Conservation (phyloP, 2,329 filamentous ascomycete species). For the Leptographium procerum region DNA sequence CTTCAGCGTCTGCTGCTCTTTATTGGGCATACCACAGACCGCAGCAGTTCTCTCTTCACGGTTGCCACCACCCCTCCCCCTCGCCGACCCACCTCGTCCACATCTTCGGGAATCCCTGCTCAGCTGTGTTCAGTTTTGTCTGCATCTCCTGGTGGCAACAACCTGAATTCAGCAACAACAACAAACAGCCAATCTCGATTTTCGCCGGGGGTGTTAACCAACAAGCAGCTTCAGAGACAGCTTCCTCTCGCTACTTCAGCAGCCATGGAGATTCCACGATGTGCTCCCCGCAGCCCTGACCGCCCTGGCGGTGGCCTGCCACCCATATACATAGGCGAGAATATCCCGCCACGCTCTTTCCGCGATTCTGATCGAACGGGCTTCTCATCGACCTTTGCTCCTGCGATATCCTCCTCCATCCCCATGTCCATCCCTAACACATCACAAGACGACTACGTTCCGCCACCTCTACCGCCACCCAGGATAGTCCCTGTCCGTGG, state of each 20-base stretch:
- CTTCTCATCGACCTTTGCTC: slow-evolving; percentile 16
- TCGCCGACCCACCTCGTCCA: neutral
- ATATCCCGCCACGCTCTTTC: slow-evolving; percentile 8
- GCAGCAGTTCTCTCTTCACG: neutral
- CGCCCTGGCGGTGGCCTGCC: slow-evolving; percentile 6
- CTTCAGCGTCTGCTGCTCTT: neutral
- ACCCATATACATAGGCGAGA: slow-evolving; percentile 15
- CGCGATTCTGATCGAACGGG: slow-evolving; percentile 3
- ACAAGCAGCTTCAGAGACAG: neutral
- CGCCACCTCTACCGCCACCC: slow-evolving; percentile 25
- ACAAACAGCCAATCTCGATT: neutral
- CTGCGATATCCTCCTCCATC: slow-evolving; percentile 18
- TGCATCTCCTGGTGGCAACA: neutral
- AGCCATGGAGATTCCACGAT: slow-evolving; percentile 13
- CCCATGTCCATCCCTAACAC: slow-evolving; percentile 26
- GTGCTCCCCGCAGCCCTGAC: slow-evolving; percentile 5
- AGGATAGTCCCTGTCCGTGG: slow-evolving; percentile 19
- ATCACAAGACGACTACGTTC: slow-evolving; percentile 21
- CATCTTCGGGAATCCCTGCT: neutral
- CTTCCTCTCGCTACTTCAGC: neutral
- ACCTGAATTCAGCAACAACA: neutral
- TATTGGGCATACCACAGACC: neutral
- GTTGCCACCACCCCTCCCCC: neutral
- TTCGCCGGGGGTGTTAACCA: neutral
- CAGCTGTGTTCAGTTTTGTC: neutral